Percentiles rank a stretch among this genome's conserved stretches.
Evolutionary conservation across 257 asterid species (phyloP).

Genomic region (Petrea volubilis): DNA sequence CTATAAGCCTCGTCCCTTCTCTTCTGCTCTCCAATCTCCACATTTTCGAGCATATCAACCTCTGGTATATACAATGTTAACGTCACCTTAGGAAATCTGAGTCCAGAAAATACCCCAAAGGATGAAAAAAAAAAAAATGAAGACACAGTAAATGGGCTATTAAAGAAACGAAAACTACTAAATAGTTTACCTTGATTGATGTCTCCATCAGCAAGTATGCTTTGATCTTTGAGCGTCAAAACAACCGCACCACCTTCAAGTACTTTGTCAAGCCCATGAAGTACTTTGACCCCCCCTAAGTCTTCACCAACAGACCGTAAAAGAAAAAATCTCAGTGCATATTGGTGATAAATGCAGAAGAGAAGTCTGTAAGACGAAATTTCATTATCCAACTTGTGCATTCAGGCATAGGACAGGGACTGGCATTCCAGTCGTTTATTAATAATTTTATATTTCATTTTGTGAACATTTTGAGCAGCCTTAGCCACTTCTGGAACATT

Average conservation of each 20-base stretch:
- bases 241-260: conserved; percentile 96
- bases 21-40: conserved; percentile 97
- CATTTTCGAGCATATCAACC: conserved; percentile 95
- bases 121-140: conserved; percentile 40
- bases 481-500: not conserved
- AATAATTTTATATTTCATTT: not conserved
- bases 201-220: conserved; percentile 83
- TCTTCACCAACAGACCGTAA: conserved; percentile 39
- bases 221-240: conserved; percentile 95
- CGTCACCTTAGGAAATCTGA: conserved; percentile 93
- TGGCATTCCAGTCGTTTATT: not conserved
- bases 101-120: conserved; percentile 66
- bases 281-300: conserved; percentile 82
- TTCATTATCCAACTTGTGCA: conserved; percentile 1
- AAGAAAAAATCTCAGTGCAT: conserved; percentile 23
- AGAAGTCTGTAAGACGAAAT: not conserved
- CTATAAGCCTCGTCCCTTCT: conserved; percentile 82
- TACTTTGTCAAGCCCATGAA: conserved; percentile 91
- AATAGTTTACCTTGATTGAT: conserved; percentile 70
- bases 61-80: conserved; percentile 86
- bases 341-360: conserved; percentile 10
- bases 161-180: conserved; percentile 1
- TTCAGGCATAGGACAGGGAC: not conserved
- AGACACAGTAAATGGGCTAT: conserved; percentile 18
- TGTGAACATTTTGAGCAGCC: not conserved